Evolutionary conservation across 140 eudicot species (phyloP).

Genomic region (Stevia rebaudiana): DNA sequence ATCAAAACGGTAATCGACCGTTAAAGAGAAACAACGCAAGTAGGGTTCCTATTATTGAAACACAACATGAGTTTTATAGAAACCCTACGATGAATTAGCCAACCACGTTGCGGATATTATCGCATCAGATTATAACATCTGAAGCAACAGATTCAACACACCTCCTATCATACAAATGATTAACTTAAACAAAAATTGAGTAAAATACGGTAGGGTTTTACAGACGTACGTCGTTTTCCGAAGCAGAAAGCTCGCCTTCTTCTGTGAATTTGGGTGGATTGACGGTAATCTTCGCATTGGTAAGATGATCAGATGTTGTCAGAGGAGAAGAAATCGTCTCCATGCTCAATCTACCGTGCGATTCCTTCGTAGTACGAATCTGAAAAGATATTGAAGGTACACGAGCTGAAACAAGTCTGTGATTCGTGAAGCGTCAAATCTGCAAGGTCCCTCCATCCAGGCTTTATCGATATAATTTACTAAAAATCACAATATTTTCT

Average conservation of each 20-base stretch:
- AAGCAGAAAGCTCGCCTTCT: constrained; percentile 60
- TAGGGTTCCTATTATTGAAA: background rate
- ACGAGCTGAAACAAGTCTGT: background rate
- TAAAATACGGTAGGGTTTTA: constrained; percentile 29
- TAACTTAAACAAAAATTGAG: background rate
- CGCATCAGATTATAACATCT: background rate
- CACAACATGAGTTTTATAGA: background rate
- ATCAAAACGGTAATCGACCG: background rate
- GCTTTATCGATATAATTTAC: too few species aligned
- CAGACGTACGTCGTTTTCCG: constrained; percentile 34
- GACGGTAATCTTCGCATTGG: background rate
- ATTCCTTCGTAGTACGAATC: background rate
- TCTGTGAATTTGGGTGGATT: constrained; percentile 32
- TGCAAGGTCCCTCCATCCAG: too few species aligned
- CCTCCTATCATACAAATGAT: background rate
- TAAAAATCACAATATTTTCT: too few species aligned
- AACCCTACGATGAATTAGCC: constrained; percentile 14
- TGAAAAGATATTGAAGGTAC: background rate
- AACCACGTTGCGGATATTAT: constrained; percentile 1
- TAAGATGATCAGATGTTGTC: constrained; percentile 16
- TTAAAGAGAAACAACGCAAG: background rate
- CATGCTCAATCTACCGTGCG: background rate
- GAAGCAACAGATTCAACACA: background rate
- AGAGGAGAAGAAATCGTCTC: background rate
- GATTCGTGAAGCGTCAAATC: too few species aligned